Evolutionary conservation across 306 rosid species (phyloP), one percentile per base, ranked within the genome.

Genomic region (Vachellia collinsii): DNA sequence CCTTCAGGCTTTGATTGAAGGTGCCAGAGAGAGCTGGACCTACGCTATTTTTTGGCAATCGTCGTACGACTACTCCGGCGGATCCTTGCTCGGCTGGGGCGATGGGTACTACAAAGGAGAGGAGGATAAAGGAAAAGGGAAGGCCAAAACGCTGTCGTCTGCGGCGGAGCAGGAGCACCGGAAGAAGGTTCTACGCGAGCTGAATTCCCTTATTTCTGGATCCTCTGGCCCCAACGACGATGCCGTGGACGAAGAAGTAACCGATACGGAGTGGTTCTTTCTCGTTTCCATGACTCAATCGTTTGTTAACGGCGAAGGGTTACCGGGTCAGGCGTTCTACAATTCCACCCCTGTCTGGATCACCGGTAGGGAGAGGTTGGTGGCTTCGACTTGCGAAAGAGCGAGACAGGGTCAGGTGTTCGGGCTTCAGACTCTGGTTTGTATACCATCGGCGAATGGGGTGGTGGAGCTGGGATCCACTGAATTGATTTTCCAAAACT

Each of bases 21-120:
- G 88, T 11, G 81, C 90, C 4, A 74, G 85, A 0, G 93, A 92
- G 86, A 77, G 34, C 78, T 95, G 99, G 97, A 93, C 97, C 46
- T 95, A 95, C 76, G 97, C 99, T 9, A 95, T 95, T 56, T 95
- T 95, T 89, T 94, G 99, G 99, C 99, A 93, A 81, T 84, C 94
- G 2, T 90, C 98, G 0, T 90, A 90, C 23, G 96, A 95, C 44
- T 82, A 79, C 72, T 61, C 94, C 36, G 90, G 92, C 38, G 51
- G 76, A 16, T 51, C 94, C 0, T 85, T 93, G 10, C 89, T 95
- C 56, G 99, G 96, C 6, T 95, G 99, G 99, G 99, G 98, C 10
- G 99, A 95, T 41, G 98, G 99, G 0, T 95, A 93, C 77, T 95
- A 95, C 76, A 95, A 90, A 75, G 99, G 97, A 8, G 98, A 95